Conservation (phyloP, 2,329 filamentous ascomycete species). For the Fusarium camptoceras region DNA sequence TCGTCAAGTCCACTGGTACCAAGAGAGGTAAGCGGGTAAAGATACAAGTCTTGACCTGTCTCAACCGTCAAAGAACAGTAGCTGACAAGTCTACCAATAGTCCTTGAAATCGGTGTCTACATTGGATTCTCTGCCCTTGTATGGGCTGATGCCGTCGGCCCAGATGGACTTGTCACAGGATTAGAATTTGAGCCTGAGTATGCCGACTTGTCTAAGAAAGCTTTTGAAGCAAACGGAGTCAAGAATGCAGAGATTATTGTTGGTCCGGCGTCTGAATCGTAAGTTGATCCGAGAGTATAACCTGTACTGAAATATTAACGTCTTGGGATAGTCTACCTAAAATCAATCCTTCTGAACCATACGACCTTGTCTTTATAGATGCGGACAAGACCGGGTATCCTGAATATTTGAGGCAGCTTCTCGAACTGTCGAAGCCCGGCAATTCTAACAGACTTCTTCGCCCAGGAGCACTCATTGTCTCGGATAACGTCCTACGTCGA, state of each 20-base stretch:
- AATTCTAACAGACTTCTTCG: slow-evolving; percentile 57
- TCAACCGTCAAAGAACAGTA: background rate
- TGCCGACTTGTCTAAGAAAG: slow-evolving; percentile 55
- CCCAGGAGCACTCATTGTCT: slow-evolving; percentile 63
- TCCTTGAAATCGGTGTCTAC: slow-evolving; percentile 63
- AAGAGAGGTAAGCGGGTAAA: slow-evolving; percentile 51
- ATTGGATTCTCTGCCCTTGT: slow-evolving; percentile 62
- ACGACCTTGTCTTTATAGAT: slow-evolving; percentile 66
- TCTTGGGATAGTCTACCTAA: slow-evolving; percentile 47
- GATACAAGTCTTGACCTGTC: background rate
- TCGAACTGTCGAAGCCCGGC: slow-evolving; percentile 57
- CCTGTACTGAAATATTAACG: background rate
- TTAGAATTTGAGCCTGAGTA: slow-evolving; percentile 61
- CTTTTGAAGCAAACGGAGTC: slow-evolving; percentile 54
- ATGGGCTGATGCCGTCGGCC: slow-evolving; percentile 61
- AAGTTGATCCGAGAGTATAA: slow-evolving; percentile 32
- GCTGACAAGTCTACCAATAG: slow-evolving; percentile 44
- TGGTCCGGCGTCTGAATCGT: slow-evolving; percentile 62
- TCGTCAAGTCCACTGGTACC: slow-evolving; percentile 56
- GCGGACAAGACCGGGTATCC: slow-evolving; percentile 66
- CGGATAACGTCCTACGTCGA: slow-evolving; percentile 64
- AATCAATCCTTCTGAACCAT: slow-evolving; percentile 52
- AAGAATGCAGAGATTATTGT: slow-evolving; percentile 60
- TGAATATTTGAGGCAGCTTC: slow-evolving; percentile 59
- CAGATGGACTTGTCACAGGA: slow-evolving; percentile 56